A percentile compares a stretch with the other conserved stretches of the same genome.
Evolutionary conservation across 2,329 filamentous ascomycete genomes (phyloP).

Genomic region (Amesomyces nigricolor): DNA sequence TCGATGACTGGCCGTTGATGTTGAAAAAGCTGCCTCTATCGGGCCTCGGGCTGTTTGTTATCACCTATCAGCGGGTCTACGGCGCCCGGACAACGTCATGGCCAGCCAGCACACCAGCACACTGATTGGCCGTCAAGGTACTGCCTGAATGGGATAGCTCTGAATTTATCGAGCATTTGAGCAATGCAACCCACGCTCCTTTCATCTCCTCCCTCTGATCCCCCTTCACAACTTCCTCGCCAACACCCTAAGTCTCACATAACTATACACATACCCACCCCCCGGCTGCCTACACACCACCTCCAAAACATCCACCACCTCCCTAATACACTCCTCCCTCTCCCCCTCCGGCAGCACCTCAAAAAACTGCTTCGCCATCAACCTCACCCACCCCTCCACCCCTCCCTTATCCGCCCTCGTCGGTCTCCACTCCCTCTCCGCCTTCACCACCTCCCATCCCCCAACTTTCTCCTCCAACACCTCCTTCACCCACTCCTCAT

Average conservation of each 20-base stretch:
- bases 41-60: conserved; percentile 9
- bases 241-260: conserved; percentile 49
- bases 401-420: conserved; percentile 55
- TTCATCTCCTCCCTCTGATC: background rate
- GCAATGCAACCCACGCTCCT: too few relatives aligned
- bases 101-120: background rate
- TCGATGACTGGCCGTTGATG: background rate
- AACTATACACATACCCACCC: conserved; percentile 51
- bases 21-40: conserved; percentile 8
- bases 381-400: conserved; percentile 58
- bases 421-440: conserved; percentile 60
- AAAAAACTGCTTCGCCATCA: conserved; percentile 58
- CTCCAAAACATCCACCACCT: conserved; percentile 50
- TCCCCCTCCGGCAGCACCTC: conserved; percentile 43
- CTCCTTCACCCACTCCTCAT: conserved; percentile 51
- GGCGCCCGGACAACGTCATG: conserved; percentile 12
- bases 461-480: conserved; percentile 40
- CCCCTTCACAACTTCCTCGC: conserved; percentile 28
- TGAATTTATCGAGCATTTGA: background rate
- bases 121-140: conserved; percentile 14
- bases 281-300: conserved; percentile 49
- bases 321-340: conserved; percentile 48
- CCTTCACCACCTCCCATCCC: conserved; percentile 44
- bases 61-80: conserved; percentile 9
- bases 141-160: background rate